Evolutionary conservation across 2,329 filamentous ascomycete species (phyloP), one percentile per base, ranked within the genome.

Genomic region (Colletotrichum lini): DNA sequence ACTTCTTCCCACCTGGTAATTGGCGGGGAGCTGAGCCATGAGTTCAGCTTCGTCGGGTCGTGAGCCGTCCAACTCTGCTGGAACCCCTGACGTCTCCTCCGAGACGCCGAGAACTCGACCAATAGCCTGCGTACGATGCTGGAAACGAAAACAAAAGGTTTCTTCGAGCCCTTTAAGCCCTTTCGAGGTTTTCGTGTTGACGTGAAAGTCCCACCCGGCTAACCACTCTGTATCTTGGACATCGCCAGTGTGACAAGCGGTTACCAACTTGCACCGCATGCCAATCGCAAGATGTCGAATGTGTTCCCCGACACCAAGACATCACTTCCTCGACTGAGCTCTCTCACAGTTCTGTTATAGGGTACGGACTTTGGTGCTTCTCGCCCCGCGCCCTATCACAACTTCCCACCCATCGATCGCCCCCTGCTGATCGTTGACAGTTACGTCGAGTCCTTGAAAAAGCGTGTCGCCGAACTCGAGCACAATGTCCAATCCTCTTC

Each of bases 91-190:
- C 16, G 3, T 13, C 9, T 8, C 65, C n/a, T 30, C n/a, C 13
- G 49, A 30, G 15, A 23, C 38, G 26, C 16, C 65, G 5, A 61
- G 23, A 50, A 47, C 65, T 16, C 58, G 50, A 15, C 58, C 65
- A 23, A 65, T 60, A 40, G 69, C 69, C 13, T 72, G 69, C 42
- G 65, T 54, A 23, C 23, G 69, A 47, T 72, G 65, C 26, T 72
- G 69, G 69, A 72, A 60, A 30, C 53, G 69, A 23, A 72, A 68
- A 21, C 69, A 72, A 42, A 68, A 68, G 59, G 69, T 72, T 56
- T 15, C 26, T 3, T 13, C 16, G 26, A 6, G 8, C n/a, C 26
- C 52, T 26, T 26, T 4, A 26, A 26, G 3, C 26, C 26, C 26
- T 26, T 18, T 38, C 9, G 4, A 54, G 26, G 18, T 5, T 16